These are phyloP conservation scores for Papiliotrema terrestris DNA, from an alignment of 1,284 basidiomycete species.

Conservation along the genomic window DNA sequence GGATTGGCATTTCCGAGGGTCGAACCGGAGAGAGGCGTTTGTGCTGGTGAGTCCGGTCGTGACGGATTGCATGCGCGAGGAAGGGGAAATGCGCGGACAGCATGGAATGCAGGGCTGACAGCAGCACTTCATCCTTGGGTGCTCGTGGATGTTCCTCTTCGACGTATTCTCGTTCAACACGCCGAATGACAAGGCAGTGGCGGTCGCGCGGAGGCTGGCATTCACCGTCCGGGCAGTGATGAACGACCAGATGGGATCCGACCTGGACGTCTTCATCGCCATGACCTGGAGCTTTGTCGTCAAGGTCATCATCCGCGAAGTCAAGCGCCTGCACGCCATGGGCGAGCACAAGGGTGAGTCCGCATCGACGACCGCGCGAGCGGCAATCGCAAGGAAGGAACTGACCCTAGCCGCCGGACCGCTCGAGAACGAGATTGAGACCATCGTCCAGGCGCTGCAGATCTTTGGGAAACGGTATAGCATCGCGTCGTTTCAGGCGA, in stretches of 20 bases:
- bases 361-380: too few species aligned
- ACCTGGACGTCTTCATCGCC: slow-evolving; percentile 37
- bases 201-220: slow-evolving; percentile 29
- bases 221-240: slow-evolving; percentile 14
- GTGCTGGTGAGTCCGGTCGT: slow-evolving; percentile 26
- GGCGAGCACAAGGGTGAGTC: slow-evolving; percentile 22
- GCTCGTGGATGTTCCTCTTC: slow-evolving; percentile 43
- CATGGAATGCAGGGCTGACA: not conserved
- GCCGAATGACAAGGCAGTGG: slow-evolving; percentile 30
- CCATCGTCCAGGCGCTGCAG: slow-evolving; percentile 25
- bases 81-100: not conserved
- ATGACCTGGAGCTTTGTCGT: slow-evolving; percentile 38
- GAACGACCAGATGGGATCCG: slow-evolving; percentile 11
- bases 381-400: not conserved
- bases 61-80: not conserved
- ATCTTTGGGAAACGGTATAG: slow-evolving; percentile 24
- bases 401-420: slow-evolving; percentile 12
- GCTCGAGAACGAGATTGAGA: slow-evolving; percentile 31
- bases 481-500: slow-evolving; percentile 27
- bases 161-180: slow-evolving; percentile 35
- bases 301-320: slow-evolving; percentile 38
- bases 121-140: slow-evolving; percentile 39
- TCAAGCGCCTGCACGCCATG: slow-evolving; percentile 28
- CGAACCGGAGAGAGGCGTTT: slow-evolving; percentile 20
- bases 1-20: slow-evolving; percentile 25